Conservation (phyloP, 208 protist species). For the Herpetomonas samuelpessoai region DNA sequence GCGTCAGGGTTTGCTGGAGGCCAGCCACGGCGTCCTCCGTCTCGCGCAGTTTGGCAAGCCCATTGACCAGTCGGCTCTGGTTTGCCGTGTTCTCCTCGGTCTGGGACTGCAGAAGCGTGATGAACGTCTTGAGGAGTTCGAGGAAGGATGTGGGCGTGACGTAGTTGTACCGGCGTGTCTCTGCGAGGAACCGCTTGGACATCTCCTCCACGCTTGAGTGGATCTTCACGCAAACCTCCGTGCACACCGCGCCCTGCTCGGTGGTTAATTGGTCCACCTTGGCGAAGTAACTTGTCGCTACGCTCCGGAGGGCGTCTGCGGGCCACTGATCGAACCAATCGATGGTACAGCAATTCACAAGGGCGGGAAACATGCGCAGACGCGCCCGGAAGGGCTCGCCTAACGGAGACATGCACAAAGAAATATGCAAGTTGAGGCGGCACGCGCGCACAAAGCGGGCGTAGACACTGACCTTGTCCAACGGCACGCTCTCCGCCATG, state of each 20-base stretch:
- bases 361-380: conserved; percentile 97
- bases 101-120: conserved; percentile 78
- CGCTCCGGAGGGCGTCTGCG: conserved; percentile 91
- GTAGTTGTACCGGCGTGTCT: conserved; percentile 96
- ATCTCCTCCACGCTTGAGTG: conserved; percentile 93
- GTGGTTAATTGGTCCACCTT: conserved; percentile 25
- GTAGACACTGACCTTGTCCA: conserved; percentile 96
- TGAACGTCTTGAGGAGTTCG: conserved; percentile 94
- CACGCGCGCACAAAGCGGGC: conserved; percentile 93
- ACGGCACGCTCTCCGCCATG: conserved; percentile 81
- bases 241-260: conserved; percentile 61
- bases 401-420: conserved; percentile 96
- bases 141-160: conserved; percentile 99
- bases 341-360: conserved; percentile 99
- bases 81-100: conserved; percentile 75
- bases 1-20: conserved; percentile 93
- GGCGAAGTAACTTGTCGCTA: conserved; percentile 90
- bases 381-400: conserved; percentile 95
- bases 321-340: conserved; percentile 99
- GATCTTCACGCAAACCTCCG: conserved; percentile 92
- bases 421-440: conserved; percentile 94
- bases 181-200: conserved; percentile 86
- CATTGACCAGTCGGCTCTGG: conserved; percentile 90
- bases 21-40: conserved; percentile 92
- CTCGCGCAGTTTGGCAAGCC: conserved; percentile 94